Conservation (phyloP, 1,284 basidiomycete species). For the Cutaneotrichosporon dermatis region DNA sequence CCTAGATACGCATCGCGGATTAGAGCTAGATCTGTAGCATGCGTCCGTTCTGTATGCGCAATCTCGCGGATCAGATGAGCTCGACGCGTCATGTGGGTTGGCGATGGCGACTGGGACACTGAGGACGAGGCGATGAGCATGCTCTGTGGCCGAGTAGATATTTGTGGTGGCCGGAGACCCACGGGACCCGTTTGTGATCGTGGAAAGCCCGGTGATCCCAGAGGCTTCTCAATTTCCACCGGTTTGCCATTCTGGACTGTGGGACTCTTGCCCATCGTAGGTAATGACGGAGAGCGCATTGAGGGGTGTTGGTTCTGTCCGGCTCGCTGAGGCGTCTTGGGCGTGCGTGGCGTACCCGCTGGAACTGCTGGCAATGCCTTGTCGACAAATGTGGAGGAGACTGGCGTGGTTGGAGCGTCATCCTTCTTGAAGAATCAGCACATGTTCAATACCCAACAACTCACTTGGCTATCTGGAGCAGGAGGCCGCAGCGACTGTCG, state of each 20-base stretch:
- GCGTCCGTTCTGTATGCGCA: constrained; percentile 75
- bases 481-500: neutral
- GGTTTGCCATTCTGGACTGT: neutral
- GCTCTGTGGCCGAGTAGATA: constrained; percentile 1
- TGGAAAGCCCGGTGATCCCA: constrained; percentile 3
- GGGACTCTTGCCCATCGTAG: constrained; percentile 2
- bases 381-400: neutral
- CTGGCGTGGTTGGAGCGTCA: neutral
- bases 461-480: neutral
- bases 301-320: neutral
- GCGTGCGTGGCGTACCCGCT: constrained; percentile 6
- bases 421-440: neutral
- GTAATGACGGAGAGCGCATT: constrained; percentile 13
- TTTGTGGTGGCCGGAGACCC: neutral
- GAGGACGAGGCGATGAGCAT: constrained; percentile 9
- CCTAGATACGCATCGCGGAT: constrained; percentile 74
- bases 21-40: constrained; percentile 80
- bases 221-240: neutral
- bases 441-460: no score
- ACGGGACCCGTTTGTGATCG: constrained; percentile 9
- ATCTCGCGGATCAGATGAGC: constrained; percentile 79
- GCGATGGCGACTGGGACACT: constrained; percentile 13
- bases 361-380: neutral
- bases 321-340: constrained; percentile 6
- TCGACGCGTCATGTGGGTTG: constrained; percentile 58